Evolutionary conservation across 495 filamentous ascomycete genomes (phyloP).

Genomic region (Podospora australis): DNA sequence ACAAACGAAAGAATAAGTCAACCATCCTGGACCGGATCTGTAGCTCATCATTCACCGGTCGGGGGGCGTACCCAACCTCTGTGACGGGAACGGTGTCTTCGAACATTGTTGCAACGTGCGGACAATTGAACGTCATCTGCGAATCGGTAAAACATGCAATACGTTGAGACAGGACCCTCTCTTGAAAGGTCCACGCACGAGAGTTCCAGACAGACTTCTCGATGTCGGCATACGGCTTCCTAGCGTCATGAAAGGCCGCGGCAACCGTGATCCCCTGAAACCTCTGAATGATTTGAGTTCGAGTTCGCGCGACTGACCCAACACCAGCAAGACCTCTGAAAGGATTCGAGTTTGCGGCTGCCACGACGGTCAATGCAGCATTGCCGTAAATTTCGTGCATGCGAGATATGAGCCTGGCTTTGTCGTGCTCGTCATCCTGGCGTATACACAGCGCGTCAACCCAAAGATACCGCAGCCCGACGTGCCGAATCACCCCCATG

Average conservation of each 20-base stretch:
- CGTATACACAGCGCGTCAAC: constrained; percentile 27
- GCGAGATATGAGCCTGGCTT: constrained; percentile 6
- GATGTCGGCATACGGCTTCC: constrained; percentile 9
- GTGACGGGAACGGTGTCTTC: constrained; percentile 19
- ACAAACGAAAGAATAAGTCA: constrained; percentile 3
- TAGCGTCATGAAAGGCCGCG: constrained; percentile 59
- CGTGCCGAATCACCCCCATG: constrained; percentile 14
- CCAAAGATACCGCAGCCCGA: constrained; percentile 26
- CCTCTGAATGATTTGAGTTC: constrained; percentile 18
- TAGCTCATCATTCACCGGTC: not conserved
- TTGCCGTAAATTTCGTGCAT: constrained; percentile 20
- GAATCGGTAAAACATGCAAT: constrained; percentile 15
- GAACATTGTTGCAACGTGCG: constrained; percentile 5
- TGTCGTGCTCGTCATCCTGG: constrained; percentile 17
- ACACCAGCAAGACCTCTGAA: constrained; percentile 14
- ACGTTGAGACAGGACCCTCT: constrained; percentile 16
- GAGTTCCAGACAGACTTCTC: constrained; percentile 17
- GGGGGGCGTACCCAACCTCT: not conserved
- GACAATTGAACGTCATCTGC: constrained; percentile 20
- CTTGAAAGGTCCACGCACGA: constrained; percentile 23
- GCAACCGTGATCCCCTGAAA: constrained; percentile 49
- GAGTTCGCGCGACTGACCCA: not conserved
- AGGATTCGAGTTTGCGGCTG: constrained; percentile 12
- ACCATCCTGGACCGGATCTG: not conserved
- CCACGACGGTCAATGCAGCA: constrained; percentile 16